Evolutionary conservation across 345 rosid species (phyloP), one percentile per base, ranked within the genome.

Genomic region (Zanthoxylum bungeanum): DNA sequence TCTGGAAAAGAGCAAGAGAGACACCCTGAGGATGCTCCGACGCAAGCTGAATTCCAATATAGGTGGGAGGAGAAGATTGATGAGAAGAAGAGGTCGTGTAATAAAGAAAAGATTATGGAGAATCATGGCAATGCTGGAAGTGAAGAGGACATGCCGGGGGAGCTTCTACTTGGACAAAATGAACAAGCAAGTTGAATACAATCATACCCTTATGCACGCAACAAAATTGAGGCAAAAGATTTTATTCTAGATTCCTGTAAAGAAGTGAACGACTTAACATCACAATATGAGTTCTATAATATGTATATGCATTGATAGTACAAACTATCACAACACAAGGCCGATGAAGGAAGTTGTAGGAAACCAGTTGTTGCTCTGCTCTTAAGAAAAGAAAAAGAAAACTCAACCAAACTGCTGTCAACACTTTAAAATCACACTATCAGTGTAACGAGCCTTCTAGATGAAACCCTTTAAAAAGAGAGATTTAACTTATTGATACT

Each of bases 21-120:
- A 68, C 93, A 90, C 76, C 80, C 85, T 87, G 91, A 85, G 76
- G 89, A 87, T 1, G 97, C 90, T 72, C 93, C 91, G 25, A 87
- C 92, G 5, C 92, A 89, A 69, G 97, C 97, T 71, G 97, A 89
- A 58, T 68, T 87, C 60, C 79, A 84, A 1, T 87, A 75, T 36
- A 79, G 76, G 80, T 85, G 79, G 57, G 81, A 64, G 25, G 78
- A 83, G 77, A 72, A 84, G 60, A 81, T 78, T 9, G 79, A 85
- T 76, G 92, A 85, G 72, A 87, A 85, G 51, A 64, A 85, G 75
- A 84, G 85, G 75, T 73, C 86, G 4, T 76, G 72, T 53, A 76
- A 81, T 9, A 84, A 83, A 77, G 92, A 87, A 56, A 76, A 86
- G 7, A 87, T 85, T 33, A 76, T 80, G 83, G 89, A 83, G 40